Percentiles rank a stretch among this genome's conserved stretches.
These are phyloP conservation scores for Yarrowia sp. DNA, from an alignment of 805 yeast species.

Conservation along the genomic window DNA sequence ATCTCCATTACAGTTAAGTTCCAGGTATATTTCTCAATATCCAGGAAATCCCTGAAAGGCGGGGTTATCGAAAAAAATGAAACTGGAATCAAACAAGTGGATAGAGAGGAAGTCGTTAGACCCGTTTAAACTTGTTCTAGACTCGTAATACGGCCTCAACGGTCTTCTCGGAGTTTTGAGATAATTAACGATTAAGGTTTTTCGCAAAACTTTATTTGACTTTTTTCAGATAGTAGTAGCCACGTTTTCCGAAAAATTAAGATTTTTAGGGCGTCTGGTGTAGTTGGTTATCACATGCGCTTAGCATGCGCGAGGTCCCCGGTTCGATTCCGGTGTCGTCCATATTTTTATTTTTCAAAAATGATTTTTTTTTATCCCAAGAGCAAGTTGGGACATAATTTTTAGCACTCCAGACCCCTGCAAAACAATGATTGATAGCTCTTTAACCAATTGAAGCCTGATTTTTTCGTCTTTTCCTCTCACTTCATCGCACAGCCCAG, in stretches of 20 bases:
- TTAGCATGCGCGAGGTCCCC: constrained; percentile 24
- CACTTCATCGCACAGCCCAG: no score
- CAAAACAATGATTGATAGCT: no score
- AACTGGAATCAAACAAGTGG: no score
- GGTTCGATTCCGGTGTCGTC: constrained; percentile 24
- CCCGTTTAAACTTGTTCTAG: no score
- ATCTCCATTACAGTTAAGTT: neutral
- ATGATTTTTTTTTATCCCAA: neutral
- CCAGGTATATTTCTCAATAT: neutral
- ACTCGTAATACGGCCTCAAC: no score
- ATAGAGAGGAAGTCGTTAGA: no score
- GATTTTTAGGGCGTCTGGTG: constrained; percentile 5
- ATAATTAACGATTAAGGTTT: neutral
- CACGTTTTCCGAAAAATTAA: neutral
- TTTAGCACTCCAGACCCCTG: neutral
- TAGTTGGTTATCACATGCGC: constrained; percentile 23
- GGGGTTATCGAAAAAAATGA: neutral
- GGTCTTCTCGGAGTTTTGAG: neutral
- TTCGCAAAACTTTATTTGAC: neutral
- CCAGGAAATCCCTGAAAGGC: neutral
- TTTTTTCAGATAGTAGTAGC: neutral
- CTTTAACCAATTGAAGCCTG: no score
- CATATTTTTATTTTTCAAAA: neutral
- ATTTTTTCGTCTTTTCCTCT: no score
- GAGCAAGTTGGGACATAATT: neutral